Percentiles rank a stretch among this genome's conserved stretches.
phyloP scores from a whole-genome alignment of 2,329 filamentous ascomycete genomes.

The Trichoderma koningii region DNA sequence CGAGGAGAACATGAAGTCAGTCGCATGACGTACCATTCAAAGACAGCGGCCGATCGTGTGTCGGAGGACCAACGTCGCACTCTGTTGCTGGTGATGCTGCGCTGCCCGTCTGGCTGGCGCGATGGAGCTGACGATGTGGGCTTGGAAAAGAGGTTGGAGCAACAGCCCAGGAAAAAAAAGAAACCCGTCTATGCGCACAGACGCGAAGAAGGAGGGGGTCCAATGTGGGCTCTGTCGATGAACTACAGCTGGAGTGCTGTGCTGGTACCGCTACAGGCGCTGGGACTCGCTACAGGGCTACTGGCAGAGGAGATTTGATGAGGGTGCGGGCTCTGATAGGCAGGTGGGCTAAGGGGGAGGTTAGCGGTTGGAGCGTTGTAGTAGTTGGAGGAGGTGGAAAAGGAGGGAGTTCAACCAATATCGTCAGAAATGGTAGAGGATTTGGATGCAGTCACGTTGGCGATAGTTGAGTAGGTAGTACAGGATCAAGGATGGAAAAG shows the following conservation, averaged over 20 bases:
- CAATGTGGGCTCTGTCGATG: conserved; percentile 13
- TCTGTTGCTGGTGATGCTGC: conserved; percentile 22
- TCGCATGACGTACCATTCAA: conserved; percentile 28
- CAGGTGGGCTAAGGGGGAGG: not conserved
- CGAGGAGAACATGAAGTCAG: not conserved
- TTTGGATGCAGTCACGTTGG: too few relatives aligned
- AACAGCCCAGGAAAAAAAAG: conserved; percentile 21
- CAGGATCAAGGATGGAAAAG: not conserved
- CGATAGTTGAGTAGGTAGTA: too few relatives aligned
- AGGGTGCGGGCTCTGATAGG: conserved; percentile 24
- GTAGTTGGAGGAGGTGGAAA: not conserved
- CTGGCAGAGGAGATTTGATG: not conserved
- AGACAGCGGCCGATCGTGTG: conserved; percentile 16
- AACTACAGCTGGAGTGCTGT: conserved; percentile 9
- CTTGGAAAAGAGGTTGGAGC: conserved; percentile 19
- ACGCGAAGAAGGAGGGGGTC: conserved; percentile 21
- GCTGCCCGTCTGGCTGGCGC: conserved; percentile 25
- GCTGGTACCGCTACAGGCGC: not conserved
- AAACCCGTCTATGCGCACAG: conserved; percentile 26
- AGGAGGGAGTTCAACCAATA: too few relatives aligned
- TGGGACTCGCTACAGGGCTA: not conserved
- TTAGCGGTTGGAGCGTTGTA: not conserved
- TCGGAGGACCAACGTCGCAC: conserved; percentile 23
- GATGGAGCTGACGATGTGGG: conserved; percentile 29
- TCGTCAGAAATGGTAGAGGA: too few relatives aligned